These are phyloP conservation scores for Diospyros kaki DNA, from an alignment of 148 eudicot genomes.

Conservation along the genomic window DNA sequence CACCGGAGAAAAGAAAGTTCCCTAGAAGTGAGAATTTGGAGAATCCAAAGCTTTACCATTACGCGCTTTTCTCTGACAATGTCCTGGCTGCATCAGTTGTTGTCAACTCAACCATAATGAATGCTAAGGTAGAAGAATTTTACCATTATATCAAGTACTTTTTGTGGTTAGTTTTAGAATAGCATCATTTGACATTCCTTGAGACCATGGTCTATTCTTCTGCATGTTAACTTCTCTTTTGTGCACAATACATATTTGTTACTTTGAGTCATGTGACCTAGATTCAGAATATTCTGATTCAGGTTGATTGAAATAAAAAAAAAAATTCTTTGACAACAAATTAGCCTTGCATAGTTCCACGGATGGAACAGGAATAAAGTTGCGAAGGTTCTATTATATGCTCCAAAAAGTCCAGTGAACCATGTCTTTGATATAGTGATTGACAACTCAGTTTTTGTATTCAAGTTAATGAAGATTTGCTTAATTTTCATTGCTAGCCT, in stretches of 20 bases:
- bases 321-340: neutral
- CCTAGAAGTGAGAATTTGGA: conserved; percentile 69
- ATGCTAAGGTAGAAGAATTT: conserved; percentile 59
- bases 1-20: conserved; percentile 58
- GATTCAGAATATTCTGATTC: neutral
- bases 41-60: conserved; percentile 66
- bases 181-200: neutral
- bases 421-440: neutral
- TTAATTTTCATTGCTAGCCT: neutral
- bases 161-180: neutral
- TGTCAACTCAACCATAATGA: conserved; percentile 69
- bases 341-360: neutral
- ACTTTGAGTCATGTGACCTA: too few relatives aligned
- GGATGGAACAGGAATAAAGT: neutral
- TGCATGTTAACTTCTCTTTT: neutral
- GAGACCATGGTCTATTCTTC: neutral
- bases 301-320: neutral
- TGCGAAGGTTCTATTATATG: neutral
- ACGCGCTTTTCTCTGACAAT: conserved; percentile 86
- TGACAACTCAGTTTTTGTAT: neutral
- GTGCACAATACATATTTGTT: neutral
- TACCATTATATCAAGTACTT: neutral
- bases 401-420: neutral
- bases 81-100: conserved; percentile 85
- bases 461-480: neutral